These are phyloP conservation scores for Amanita exitialis DNA, from an alignment of 768 basidiomycete species.

Conservation along the genomic window DNA sequence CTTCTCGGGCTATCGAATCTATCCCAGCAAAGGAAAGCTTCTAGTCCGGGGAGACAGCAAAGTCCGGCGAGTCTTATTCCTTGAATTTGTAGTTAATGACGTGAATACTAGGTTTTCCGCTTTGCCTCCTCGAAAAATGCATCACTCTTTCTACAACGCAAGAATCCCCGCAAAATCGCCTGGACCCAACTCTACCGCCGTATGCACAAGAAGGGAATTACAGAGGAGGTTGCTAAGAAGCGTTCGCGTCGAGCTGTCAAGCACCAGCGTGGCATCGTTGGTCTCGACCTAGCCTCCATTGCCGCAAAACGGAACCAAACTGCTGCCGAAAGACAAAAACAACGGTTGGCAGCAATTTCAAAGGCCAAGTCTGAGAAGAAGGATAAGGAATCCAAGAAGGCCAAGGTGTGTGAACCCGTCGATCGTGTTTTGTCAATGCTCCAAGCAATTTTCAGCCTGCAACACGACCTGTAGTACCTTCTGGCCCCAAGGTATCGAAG, in stretches of 20 bases:
- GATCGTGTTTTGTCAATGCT: neutral
- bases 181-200: conserved; percentile 93
- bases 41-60: conserved; percentile 96
- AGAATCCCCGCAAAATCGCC: conserved; percentile 99
- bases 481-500: conserved; percentile 84
- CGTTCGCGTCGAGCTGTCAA: conserved; percentile 94
- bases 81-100: neutral
- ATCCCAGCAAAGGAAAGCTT: conserved; percentile 94
- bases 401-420: conserved; percentile 42
- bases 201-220: conserved; percentile 99
- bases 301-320: conserved; percentile 91
- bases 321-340: conserved; percentile 69
- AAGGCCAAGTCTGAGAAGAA: conserved; percentile 98
- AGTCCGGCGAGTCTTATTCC: conserved; percentile 32
- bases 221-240: conserved; percentile 99
- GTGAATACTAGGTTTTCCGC: conserved; percentile 71
- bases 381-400: conserved; percentile 89
- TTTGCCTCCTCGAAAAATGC: conserved; percentile 89
- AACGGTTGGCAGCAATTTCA: conserved; percentile 75
- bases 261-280: conserved; percentile 96
- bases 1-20: conserved; percentile 96
- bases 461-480: conserved; percentile 36
- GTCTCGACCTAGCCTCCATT: conserved; percentile 88
- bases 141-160: conserved; percentile 97
- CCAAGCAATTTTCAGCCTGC: conserved; percentile 33